Base-by-base conservation (phyloP, 768 basidiomycete genomes). In the Butyriboletus loyo region DNA sequence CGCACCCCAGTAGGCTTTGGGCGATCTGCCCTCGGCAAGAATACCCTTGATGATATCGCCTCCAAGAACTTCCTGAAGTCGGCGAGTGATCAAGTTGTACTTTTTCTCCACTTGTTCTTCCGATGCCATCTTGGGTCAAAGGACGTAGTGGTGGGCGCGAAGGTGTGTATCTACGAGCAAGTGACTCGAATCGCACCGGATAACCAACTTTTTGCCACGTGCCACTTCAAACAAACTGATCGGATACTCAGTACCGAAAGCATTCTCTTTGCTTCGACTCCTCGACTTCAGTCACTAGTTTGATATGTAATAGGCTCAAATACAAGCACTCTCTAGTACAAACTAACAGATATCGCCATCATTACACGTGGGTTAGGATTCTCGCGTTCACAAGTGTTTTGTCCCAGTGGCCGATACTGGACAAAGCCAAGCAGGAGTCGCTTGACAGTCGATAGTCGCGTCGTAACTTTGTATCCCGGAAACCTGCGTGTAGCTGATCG, bases 1-100 rank as follows among this genome's bases (percentile, higher is more conserved):
- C 60, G 52, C 61, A 86, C 94, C 95, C 92, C 91, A 98, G 83
- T 98, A 98, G 64, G 85, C 84, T 68, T 87, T 92, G 14, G 86
- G 84, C 14, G 84, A 69, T 64, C 84, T 77, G 17, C 86, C 91
- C 65, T 95, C 86, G 7, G 78, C 76, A 22, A 98, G 75, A 52
- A 94, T 85, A 31, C 80, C 75, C 68, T 91, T 89, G 71, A 99
- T 87, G 34, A 76, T 72, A 38, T 96, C 94, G 2, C 78, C 91
- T 22, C 93, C 90, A 4, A 98, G 83, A 5, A 90, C 86, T 69
- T 99, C 97, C 58, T 90, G 84, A 28, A 98, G 70, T 59, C 88
- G 75, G 45, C 95, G 75, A 1, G 91, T 95, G 52, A 99, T 95
- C 40, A 97, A 73, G 24, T 89, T 80, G 74, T 80, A 95, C 65